Evolutionary conservation across 139 green algal species (phyloP).

Genomic region (Coelastrella sp.): DNA sequence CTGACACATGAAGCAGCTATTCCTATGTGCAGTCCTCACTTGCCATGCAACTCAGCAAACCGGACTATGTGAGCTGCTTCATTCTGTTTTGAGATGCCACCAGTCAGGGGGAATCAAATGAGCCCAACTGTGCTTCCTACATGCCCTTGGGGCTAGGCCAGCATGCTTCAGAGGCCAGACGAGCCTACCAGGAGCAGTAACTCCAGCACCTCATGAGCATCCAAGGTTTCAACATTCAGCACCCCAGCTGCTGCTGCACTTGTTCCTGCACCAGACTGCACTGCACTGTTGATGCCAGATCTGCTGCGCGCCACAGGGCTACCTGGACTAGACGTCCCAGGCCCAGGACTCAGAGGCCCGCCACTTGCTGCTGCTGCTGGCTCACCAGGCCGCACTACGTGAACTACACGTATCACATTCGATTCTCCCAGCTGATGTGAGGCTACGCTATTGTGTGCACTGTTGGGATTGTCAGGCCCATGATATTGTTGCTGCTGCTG

Average conservation of each 20-base stretch:
- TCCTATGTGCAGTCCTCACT: background rate
- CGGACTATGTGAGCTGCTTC: background rate
- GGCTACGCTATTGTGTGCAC: background rate
- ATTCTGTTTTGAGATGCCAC: background rate
- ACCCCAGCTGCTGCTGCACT: background rate
- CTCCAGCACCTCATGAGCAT: constrained; percentile 45
- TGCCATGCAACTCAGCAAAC: background rate
- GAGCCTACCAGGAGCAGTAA: constrained; percentile 39
- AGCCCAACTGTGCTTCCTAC: too few species aligned
- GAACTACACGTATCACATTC: constrained; percentile 18
- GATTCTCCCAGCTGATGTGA: background rate
- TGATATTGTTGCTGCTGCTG: background rate
- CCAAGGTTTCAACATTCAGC: constrained; percentile 15
- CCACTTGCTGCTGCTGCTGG: background rate
- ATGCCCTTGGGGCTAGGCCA: too few species aligned
- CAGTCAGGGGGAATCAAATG: too few species aligned
- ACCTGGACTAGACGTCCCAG: background rate
- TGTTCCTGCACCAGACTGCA: too few species aligned
- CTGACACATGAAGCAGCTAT: background rate
- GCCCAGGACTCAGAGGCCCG: background rate
- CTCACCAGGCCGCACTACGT: constrained; percentile 30
- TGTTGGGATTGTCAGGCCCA: background rate
- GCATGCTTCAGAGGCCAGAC: too few species aligned
- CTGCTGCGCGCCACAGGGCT: background rate
- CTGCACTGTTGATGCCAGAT: background rate